Conservation (phyloP, 495 filamentous ascomycete species). For the Aspergillus coremiiformis region DNA sequence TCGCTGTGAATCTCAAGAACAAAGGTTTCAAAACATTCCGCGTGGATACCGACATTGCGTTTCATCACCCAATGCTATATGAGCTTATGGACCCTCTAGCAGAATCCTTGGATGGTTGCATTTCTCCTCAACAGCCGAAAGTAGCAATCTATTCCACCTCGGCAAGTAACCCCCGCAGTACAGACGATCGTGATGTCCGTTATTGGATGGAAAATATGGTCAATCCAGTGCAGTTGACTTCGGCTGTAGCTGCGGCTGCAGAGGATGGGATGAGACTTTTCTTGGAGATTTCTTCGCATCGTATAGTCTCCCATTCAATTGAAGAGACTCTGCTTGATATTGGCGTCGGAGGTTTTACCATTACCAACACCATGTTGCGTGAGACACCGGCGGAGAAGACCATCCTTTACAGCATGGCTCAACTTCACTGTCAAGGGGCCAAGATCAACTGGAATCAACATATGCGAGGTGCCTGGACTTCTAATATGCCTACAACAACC, state of each 20-base stretch:
- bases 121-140: constrained; percentile 17
- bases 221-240: constrained; percentile 14
- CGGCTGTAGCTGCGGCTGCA: constrained; percentile 27
- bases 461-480: constrained; percentile 33
- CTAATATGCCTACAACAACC: constrained; percentile 36
- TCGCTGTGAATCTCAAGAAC: constrained; percentile 8
- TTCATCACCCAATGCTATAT: constrained; percentile 25
- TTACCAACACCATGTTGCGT: constrained; percentile 31
- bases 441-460: constrained; percentile 36
- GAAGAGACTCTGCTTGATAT: constrained; percentile 25
- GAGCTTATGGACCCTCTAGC: constrained; percentile 19
- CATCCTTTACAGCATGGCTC: constrained; percentile 18
- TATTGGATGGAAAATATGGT: constrained; percentile 15
- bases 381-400: constrained; percentile 6
- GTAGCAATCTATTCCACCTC: constrained; percentile 36
- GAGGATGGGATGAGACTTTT: constrained; percentile 27
- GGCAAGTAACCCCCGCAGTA: constrained; percentile 11
- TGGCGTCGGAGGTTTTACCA: constrained; percentile 21
- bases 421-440: constrained; percentile 39
- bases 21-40: constrained; percentile 19
- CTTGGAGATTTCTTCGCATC: constrained; percentile 31
- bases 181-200: constrained; percentile 16
- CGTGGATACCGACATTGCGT: constrained; percentile 27
- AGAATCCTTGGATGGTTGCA: constrained; percentile 9
- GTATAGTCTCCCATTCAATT: constrained; percentile 30